Evolutionary conservation across 495 filamentous ascomycete species (phyloP).

Genomic region (Penicillium canariense): DNA sequence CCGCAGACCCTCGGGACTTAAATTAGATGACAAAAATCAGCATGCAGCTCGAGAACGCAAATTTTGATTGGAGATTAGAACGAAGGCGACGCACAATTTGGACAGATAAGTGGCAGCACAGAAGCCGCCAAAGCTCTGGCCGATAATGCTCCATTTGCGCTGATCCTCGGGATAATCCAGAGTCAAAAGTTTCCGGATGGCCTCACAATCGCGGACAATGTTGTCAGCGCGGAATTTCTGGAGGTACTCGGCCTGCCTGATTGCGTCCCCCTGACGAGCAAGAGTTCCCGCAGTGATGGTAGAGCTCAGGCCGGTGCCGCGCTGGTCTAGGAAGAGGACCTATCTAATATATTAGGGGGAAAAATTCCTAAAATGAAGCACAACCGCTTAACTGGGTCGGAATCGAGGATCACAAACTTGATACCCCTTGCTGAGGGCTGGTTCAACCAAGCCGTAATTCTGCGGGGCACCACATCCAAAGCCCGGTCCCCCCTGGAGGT

Average conservation of each 20-base stretch:
- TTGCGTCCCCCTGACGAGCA: conserved; percentile 58
- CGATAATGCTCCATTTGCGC: conserved; percentile 79
- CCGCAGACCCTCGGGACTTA: conserved; percentile 66
- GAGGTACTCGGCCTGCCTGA: conserved; percentile 73
- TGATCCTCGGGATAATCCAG: conserved; percentile 65
- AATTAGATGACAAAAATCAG: background rate
- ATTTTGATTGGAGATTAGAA: no score
- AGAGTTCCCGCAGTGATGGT: conserved; percentile 72
- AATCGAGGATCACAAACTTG: conserved; percentile 28
- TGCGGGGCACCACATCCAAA: conserved; percentile 72
- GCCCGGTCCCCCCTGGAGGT: conserved; percentile 76
- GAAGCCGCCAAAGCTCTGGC: conserved; percentile 93
- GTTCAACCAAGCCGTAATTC: conserved; percentile 60
- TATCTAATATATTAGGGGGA: conserved; percentile 29
- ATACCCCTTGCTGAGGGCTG: conserved; percentile 78
- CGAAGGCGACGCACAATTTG: conserved; percentile 51
- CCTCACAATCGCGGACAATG: conserved; percentile 86
- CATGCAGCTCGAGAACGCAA: background rate
- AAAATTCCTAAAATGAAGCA: background rate
- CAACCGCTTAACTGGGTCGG: background rate
- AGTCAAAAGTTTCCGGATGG: conserved; percentile 71
- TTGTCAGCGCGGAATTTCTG: conserved; percentile 87
- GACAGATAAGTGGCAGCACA: conserved; percentile 79
- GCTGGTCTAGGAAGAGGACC: conserved; percentile 81
- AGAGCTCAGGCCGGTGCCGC: conserved; percentile 82